phyloP scores from a whole-genome alignment of 768 basidiomycete species.

The Gloeostereum incarnatum region DNA sequence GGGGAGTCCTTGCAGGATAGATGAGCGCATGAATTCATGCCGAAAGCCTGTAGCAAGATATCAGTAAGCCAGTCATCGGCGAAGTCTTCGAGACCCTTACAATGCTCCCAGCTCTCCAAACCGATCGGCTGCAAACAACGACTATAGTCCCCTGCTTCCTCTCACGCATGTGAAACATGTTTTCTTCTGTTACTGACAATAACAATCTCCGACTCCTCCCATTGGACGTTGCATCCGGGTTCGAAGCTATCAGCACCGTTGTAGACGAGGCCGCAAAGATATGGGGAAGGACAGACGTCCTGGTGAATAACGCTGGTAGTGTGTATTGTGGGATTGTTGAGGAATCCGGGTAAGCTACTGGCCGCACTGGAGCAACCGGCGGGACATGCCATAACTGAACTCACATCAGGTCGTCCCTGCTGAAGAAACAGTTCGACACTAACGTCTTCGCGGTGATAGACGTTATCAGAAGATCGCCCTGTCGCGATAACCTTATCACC shows the following conservation, averaged over 20 bases:
- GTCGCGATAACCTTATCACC: conserved; percentile 61
- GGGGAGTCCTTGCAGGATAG: no score
- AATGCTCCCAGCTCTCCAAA: conserved; percentile 35
- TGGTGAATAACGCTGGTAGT: conserved; percentile 66
- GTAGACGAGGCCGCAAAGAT: conserved; percentile 29
- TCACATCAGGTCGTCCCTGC: conserved; percentile 38
- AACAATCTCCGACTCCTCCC: conserved; percentile 4
- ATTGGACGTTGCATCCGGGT: conserved; percentile 10
- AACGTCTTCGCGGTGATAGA: conserved; percentile 28
- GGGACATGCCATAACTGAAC: conserved; percentile 41
- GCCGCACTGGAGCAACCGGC: conserved; percentile 65
- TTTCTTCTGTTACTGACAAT: conserved; percentile 36
- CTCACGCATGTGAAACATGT: conserved; percentile 41
- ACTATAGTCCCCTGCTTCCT: conserved; percentile 35
- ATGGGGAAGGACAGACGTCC: conserved; percentile 49
- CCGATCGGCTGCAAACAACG: conserved; percentile 45
- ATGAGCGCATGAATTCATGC: conserved; percentile 11
- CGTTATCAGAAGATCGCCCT: conserved; percentile 31
- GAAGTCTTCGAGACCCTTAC: conserved; percentile 24
- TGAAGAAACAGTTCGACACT: conserved; percentile 29
- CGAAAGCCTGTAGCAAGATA: conserved; percentile 19
- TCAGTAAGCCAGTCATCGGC: background rate
- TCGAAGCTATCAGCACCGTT: conserved; percentile 29
- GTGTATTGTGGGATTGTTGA: conserved; percentile 58
- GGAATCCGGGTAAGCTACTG: conserved; percentile 29